Evolutionary conservation across 2,329 filamentous ascomycete genomes (phyloP), one percentile per base, ranked within the genome.

Genomic region (Pezicula carpinea): DNA sequence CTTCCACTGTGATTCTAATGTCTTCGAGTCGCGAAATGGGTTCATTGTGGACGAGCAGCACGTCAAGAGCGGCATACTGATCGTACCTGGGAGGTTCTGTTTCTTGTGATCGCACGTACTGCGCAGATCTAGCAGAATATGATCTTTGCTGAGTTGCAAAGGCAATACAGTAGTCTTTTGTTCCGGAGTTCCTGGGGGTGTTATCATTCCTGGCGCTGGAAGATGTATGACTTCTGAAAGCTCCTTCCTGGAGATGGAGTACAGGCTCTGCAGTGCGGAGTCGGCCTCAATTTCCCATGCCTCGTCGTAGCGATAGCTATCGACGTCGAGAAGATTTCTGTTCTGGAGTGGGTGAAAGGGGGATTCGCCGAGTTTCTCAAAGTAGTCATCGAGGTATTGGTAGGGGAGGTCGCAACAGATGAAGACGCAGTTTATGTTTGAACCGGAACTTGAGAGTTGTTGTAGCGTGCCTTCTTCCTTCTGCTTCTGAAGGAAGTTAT

Each of bases 361-460:
- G 2, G 66, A 64, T 1, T 66, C 53, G 2, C 67, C 71, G 10
- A 82, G 64, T 53, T 79, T 80, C 21, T 75, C 68, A 53, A 81
- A 83, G 55, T 83, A 83, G 53, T 77, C 76, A 19, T 71, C 66
- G 38, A 83, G 72, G 49, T 83, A 83, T 57, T 83, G 79, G 52
- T 83, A 83, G 0, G 80, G 80, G 21, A 83, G 53, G 47, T 84
- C 80, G 48, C 79, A 82, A 62, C 79, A 83, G 3, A 82, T 60
- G 59, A 83, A 83, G 0, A 79, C 77, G 39, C 75, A 79, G 50
- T 75, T 68, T 2, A 76, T 66, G 42, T 69, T 63, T 1, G 74
- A 74, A 26, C 72, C 67, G 0, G 64, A 58, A 0, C 69, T 71
- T 1, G 69, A 66, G 1, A 80, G 59, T 8, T 72, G 64, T 1